Conservation (phyloP, 1,284 basidiomycete genomes). For the Fistulina hepatica region DNA sequence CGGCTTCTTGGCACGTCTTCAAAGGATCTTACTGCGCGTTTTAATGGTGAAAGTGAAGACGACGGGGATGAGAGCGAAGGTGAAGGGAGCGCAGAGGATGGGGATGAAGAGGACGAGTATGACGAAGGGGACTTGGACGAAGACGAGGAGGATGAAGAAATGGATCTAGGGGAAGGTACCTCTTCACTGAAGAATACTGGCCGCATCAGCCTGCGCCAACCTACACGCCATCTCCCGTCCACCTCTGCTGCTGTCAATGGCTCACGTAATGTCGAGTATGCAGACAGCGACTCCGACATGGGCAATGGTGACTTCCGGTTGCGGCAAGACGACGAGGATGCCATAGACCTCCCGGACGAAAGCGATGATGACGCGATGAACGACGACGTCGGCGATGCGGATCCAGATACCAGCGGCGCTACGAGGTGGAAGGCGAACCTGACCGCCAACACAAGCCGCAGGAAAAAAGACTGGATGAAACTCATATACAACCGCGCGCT, state of each 20-base stretch:
- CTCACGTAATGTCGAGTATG: slow-evolving; percentile 59
- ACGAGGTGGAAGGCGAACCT: slow-evolving; percentile 79
- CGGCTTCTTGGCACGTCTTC: slow-evolving; percentile 79
- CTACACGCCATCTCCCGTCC: slow-evolving; percentile 32
- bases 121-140: slow-evolving; percentile 23
- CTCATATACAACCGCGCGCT: slow-evolving; percentile 74
- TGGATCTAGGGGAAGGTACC: slow-evolving; percentile 15
- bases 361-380: slow-evolving; percentile 30
- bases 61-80: slow-evolving; percentile 20
- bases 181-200: too few relatives aligned
- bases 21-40: slow-evolving; percentile 34
- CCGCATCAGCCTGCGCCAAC: slow-evolving; percentile 35
- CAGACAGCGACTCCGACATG: slow-evolving; percentile 72
- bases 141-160: slow-evolving; percentile 12
- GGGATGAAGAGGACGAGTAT: slow-evolving; percentile 19
- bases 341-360: slow-evolving; percentile 46
- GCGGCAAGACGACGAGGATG: slow-evolving; percentile 32
- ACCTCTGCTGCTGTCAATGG: too few relatives aligned
- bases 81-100: slow-evolving; percentile 17
- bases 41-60: slow-evolving; percentile 25
- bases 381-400: slow-evolving; percentile 29
- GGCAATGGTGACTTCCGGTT: slow-evolving; percentile 30
- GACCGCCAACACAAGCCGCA: slow-evolving; percentile 40
- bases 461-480: slow-evolving; percentile 69
- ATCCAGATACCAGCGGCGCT: slow-evolving; percentile 30